Conservation (phyloP, 768 basidiomycete species). For the Coprinopsis strossmayeri region DNA sequence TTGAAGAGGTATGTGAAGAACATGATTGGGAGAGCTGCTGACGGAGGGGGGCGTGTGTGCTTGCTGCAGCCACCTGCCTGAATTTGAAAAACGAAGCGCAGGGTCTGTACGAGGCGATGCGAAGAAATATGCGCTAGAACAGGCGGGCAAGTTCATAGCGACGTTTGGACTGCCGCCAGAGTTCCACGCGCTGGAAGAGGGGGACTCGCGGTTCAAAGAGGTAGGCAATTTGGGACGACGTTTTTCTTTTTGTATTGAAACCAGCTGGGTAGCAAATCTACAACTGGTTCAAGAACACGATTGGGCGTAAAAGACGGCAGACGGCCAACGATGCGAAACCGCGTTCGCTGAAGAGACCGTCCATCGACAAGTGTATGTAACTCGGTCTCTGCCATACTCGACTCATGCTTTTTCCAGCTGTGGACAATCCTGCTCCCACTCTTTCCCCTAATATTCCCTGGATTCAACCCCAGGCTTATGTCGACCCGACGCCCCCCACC, state of each 20-base stretch:
- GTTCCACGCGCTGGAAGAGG: slow-evolving; percentile 47
- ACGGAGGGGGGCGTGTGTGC: no score
- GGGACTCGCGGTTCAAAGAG: slow-evolving; percentile 57
- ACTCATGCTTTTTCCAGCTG: slow-evolving; percentile 13
- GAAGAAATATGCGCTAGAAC: slow-evolving; percentile 61
- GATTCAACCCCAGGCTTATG: slow-evolving; percentile 2
- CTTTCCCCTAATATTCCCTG: slow-evolving; percentile 7
- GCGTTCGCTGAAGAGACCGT: slow-evolving; percentile 38
- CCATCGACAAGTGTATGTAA: slow-evolving; percentile 36
- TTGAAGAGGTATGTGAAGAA: slow-evolving; percentile 46
- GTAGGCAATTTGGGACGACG: slow-evolving; percentile 23
- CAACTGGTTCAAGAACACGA: slow-evolving; percentile 71
- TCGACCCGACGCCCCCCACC: neutral
- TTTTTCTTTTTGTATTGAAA: neutral
- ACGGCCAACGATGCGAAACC: slow-evolving; percentile 50
- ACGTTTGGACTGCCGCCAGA: slow-evolving; percentile 54
- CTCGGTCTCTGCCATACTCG: slow-evolving; percentile 13
- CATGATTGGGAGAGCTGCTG: no score
- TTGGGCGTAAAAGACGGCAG: slow-evolving; percentile 53
- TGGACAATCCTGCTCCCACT: slow-evolving; percentile 3
- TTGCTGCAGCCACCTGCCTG: slow-evolving; percentile 44
- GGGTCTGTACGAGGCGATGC: slow-evolving; percentile 61
- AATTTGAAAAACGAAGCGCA: slow-evolving; percentile 54
- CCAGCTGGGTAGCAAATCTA: slow-evolving; percentile 48
- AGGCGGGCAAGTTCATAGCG: slow-evolving; percentile 53